phyloP scores from a whole-genome alignment of 192 early-diverging fungal species.

The Mortierella hygrophila region DNA sequence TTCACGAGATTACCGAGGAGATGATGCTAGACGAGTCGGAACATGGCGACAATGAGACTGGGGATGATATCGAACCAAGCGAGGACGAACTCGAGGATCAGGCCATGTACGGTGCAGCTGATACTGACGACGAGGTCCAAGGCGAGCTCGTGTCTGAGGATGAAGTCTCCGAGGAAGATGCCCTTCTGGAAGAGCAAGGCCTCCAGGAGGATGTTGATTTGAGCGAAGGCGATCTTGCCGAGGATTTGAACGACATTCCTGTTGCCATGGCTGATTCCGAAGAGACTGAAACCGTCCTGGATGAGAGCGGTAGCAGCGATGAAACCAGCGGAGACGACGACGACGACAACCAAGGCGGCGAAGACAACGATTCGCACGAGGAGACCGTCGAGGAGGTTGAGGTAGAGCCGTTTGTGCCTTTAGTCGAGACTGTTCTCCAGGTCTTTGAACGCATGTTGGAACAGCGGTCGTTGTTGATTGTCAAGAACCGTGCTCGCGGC shows the following conservation, averaged over 20 bases:
- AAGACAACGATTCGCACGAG: slow-evolving; percentile 7
- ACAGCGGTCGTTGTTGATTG: slow-evolving; percentile 32
- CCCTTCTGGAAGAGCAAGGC: slow-evolving; percentile 28
- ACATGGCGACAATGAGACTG: not conserved
- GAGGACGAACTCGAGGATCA: slow-evolving; percentile 9
- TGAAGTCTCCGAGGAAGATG: slow-evolving; percentile 44
- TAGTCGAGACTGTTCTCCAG: slow-evolving; percentile 36
- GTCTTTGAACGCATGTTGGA: slow-evolving; percentile 55
- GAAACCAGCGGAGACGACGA: not conserved
- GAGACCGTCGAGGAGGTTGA: not conserved
- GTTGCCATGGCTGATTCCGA: not conserved
- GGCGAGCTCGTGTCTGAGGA: slow-evolving; percentile 13
- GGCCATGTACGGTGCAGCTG: slow-evolving; percentile 6
- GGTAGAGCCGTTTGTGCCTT: slow-evolving; percentile 22
- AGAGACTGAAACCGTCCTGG: not conserved
- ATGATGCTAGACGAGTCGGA: not conserved
- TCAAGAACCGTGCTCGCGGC: slow-evolving; percentile 51
- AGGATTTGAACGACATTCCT: slow-evolving; percentile 32
- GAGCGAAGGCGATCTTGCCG: slow-evolving; percentile 22
- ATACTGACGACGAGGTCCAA: not conserved
- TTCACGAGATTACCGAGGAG: not conserved
- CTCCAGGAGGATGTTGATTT: slow-evolving; percentile 31
- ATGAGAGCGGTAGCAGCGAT: not conserved
- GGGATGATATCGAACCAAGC: not conserved
- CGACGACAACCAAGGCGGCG: not conserved